These are phyloP conservation scores for Hygrocybe coccinea DNA, from an alignment of 768 basidiomycete genomes.

Conservation along the genomic window DNA sequence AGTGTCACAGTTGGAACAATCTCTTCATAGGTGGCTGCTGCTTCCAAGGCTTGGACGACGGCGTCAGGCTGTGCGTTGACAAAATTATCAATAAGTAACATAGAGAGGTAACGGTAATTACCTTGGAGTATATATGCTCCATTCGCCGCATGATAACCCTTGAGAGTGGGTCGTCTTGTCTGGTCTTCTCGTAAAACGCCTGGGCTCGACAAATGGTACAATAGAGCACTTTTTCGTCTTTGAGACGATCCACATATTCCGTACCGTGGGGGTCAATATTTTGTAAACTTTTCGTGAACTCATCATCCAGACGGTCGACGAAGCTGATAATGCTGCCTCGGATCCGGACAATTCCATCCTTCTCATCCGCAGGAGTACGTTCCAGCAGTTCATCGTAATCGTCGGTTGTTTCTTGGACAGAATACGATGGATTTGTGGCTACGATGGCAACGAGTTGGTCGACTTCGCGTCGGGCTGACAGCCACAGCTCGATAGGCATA, in stretches of 20 bases:
- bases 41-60: constrained; percentile 86
- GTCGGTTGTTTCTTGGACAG: constrained; percentile 78
- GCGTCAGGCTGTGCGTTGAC: constrained; percentile 68
- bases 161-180: constrained; percentile 71
- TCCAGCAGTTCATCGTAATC: constrained; percentile 92
- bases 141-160: constrained; percentile 91
- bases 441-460: constrained; percentile 83
- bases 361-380: constrained; percentile 67
- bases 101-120: constrained; percentile 27
- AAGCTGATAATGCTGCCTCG: constrained; percentile 96
- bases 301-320: constrained; percentile 93
- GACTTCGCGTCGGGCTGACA: constrained; percentile 79
- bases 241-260: constrained; percentile 96
- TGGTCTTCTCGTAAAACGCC: constrained; percentile 80
- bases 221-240: constrained; percentile 94
- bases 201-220: constrained; percentile 90
- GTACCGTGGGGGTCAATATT: constrained; percentile 98
- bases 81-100: constrained; percentile 14
- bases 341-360: constrained; percentile 73
- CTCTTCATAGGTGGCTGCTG: constrained; percentile 52
- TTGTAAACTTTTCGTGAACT: constrained; percentile 95
- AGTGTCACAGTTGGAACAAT: constrained; percentile 63
- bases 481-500: constrained; percentile 93
- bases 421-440: constrained; percentile 64
- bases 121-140: constrained; percentile 98